Base-by-base conservation (phyloP, 768 basidiomycete genomes). In the Tylopilus felleus region DNA sequence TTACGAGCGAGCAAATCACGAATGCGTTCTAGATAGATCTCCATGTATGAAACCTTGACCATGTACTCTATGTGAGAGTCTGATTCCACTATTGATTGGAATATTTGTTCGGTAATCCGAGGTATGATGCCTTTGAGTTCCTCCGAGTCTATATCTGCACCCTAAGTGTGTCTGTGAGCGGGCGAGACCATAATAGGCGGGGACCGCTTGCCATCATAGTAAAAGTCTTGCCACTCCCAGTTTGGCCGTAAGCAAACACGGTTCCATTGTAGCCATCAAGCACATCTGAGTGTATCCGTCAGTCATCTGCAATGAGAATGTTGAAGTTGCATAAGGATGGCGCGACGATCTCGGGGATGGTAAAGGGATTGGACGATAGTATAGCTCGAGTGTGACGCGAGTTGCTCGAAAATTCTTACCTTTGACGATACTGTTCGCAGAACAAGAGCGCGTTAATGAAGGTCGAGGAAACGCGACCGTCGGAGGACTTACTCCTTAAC, bases 1-100 rank as follows among this genome's bases (percentile, higher is more conserved):
- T 67, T 72, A 98, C 96, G 97, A 56, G 93, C 88, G 50, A 99
- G 80, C 51, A 99, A 75, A 79, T 99, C 97, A 49, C 95, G 82
- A 60, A 99, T 93, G 58, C 88, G 84, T 73, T 99, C 97, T 56
- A 98, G 80, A 73, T 99, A 99, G 55, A 99, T 98, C 75, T 99
- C 97, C 96, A 99, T 98, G 72, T 98, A 99, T 33, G 93, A 97
- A 48, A 98, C 97, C 75, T 99, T 99, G 70, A 99, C 97, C 60
- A 98, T 85, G 71, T 99, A 99, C 73, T 99, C 97, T 53, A 99
- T 76, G 71, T 93, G 92, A 33, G 90, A 82, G 61, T 98, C 96
- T 51, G 94, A 96, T 65, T 93, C 86, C 53, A 97, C 87, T 68
- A 99, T 99, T 47, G 93, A 93, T 59, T 94, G 90, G 72, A 99